These are phyloP conservation scores for Mesembryanthemum crystallinum DNA, from an alignment of 148 eudicot genomes.

Conservation along the genomic window DNA sequence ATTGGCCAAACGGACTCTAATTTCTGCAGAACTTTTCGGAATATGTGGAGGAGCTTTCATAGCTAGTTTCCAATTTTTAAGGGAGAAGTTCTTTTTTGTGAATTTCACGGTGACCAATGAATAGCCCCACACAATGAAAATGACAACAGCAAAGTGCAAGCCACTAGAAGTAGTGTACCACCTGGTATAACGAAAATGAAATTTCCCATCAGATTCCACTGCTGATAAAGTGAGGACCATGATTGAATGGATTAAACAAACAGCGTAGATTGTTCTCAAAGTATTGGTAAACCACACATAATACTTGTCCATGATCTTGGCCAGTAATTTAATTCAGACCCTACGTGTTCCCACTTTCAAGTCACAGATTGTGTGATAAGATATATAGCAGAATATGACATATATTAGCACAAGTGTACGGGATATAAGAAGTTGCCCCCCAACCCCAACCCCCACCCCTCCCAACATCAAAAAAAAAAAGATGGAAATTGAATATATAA, in stretches of 20 bases:
- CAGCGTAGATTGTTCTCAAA: background rate
- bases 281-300: background rate
- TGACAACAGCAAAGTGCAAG: background rate
- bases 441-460: too few relatives aligned
- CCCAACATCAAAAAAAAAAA: too few relatives aligned
- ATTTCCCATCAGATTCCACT: background rate
- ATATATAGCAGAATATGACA: background rate
- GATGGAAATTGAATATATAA: too few relatives aligned
- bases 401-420: background rate
- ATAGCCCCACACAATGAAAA: background rate
- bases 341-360: background rate
- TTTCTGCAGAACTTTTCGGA: background rate
- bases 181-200: background rate
- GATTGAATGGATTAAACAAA: background rate
- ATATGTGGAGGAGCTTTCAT: background rate
- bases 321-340: background rate
- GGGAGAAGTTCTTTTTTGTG: too few relatives aligned
- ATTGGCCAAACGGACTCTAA: too few relatives aligned
- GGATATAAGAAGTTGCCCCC: too few relatives aligned
- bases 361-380: background rate
- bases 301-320: background rate
- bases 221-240: slow-evolving; percentile 2
- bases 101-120: background rate
- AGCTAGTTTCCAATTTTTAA: background rate
- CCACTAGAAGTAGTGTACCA: slow-evolving; percentile 6